Evolutionary conservation across 306 rosid species (phyloP), one percentile per base, ranked within the genome.

Genomic region (Vigna angularis): DNA sequence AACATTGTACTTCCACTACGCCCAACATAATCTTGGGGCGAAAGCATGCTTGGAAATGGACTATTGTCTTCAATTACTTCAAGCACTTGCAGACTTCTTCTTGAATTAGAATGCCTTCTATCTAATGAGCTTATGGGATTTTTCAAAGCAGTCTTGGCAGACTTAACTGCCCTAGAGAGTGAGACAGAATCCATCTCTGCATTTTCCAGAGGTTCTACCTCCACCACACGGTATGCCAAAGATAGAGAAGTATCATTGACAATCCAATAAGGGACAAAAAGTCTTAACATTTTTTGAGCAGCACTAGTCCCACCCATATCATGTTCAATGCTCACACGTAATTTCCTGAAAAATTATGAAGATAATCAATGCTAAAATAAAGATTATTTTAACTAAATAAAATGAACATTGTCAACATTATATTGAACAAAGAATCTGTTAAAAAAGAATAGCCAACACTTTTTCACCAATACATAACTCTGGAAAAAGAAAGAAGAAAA

Each of bases 191-290:
- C 99, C 52, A 78, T 20, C 47, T 90, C 98, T 50, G 84, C 71
- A 86, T 71, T 91, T 73, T 92, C 98, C n/a, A 36, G 62, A 69
- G 98, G 90, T 82, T 93, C 99, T 44, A 91, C 93, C 83, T 92
- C 99, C 63, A 95, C 98, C 85, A 95, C 86, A 63, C 91, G 96
- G 83, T 95, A 95, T 72, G 91, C 88, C 88, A 95, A 83, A 61
- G 93, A 40, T 65, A 95, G 76, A 84, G 91, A 86, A 49, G 97
- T 86, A 75, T 95, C 94, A 26, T 95, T 91, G 47, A 86, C 87
- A 83, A 95, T 92, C 99, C 99, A 95, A 83, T 95, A 95, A 22
- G 99, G 97, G 52, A 95, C 97, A 83, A 86, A 91, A 77, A 95
- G 86, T 81, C 98, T 93, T 16, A 91, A 76, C 64, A 90, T 93